Base-by-base conservation (phyloP, 2,329 filamentous ascomycete genomes). In the Clarireedia paspali region DNA sequence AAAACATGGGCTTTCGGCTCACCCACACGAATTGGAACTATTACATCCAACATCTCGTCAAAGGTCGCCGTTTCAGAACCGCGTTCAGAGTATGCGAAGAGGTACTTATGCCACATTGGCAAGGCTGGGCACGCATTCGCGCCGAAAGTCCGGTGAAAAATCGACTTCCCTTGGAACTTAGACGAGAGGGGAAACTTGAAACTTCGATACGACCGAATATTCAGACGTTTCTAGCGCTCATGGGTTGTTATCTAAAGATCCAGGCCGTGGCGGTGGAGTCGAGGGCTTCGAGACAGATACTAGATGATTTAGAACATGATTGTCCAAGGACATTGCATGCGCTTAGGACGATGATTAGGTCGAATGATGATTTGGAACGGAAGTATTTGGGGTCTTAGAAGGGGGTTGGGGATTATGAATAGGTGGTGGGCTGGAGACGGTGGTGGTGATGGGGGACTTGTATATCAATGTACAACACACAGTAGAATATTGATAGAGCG, bases 1-100 rank as follows among this genome's bases (percentile, higher is more conserved):
- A 75, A 52, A 67, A 69, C 1, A 76, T 79, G 42, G 92, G 91
- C 10, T 96, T 92, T 73, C 73, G 75, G 27, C 71, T 96, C 56
- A 85, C 89, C 66, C 85, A 81, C 67, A 79, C 79, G 64, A 91
- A 89, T 63, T 95, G 90, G 90, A 94, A 95, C 68, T 77, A 80
- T 50, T 84, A 88, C 61, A 78, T 96, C 55, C 82, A 87, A 64
- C 71, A 78, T 50, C 81, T 96, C 27, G 81, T 83, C 24, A 73
- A 76, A 14, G 75, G 83, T 53, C 77, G 79, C 47, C 76, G 79
- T 47, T 78, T 80, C 64, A 72, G 81, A 48, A 76, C 85, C 20
- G 91, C 91, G 39, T 95, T 94, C 71, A 68, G 73, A 23, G 72
- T 85, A 51, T 92, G 88, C 67, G 92, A 97, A 73, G 72, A 77